Percentiles rank a stretch among this genome's conserved stretches.
phyloP scores from a whole-genome alignment of 371 early-diverging fungal species.

The Zychaea mexicana region DNA sequence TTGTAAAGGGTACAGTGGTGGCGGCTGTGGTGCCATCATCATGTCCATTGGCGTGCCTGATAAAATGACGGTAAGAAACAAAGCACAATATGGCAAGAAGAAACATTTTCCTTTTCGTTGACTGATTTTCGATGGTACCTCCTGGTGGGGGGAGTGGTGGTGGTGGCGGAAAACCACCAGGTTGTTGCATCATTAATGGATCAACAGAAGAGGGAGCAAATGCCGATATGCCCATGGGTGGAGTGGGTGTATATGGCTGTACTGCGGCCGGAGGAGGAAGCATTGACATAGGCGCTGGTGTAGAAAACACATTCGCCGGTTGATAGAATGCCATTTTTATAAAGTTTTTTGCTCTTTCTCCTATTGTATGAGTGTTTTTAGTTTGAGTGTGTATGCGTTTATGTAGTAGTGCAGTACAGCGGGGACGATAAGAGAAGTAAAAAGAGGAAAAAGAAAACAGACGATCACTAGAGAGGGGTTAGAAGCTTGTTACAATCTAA shows the following conservation, averaged over 20 bases:
- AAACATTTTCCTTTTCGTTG: background rate
- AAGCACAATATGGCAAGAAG: background rate
- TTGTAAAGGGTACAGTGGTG: background rate
- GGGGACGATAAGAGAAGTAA: background rate
- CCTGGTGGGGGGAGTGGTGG: background rate
- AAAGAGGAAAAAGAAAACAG: background rate
- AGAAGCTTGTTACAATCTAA: background rate
- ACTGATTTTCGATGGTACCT: background rate
- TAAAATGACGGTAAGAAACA: background rate
- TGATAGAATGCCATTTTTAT: slow-evolving; percentile 2
- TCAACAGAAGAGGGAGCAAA: slow-evolving; percentile 1
- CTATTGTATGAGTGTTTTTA: background rate
- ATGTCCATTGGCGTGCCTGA: background rate
- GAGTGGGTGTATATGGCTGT: slow-evolving; percentile 5
- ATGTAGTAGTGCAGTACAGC: too few relatives aligned
- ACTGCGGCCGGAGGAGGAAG: slow-evolving; percentile 2
- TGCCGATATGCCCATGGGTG: slow-evolving; percentile 9
- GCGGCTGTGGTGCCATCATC: background rate
- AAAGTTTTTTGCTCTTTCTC: too few relatives aligned
- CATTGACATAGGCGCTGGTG: slow-evolving; percentile 4
- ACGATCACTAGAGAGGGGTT: background rate
- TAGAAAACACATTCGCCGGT: background rate
- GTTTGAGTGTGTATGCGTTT: too few relatives aligned
- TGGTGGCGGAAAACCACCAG: slow-evolving; percentile 1
- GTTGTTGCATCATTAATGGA: slow-evolving; percentile 1